phyloP scores from a whole-genome alignment of 2,329 filamentous ascomycete genomes.

The Fusarium xylarioides region DNA sequence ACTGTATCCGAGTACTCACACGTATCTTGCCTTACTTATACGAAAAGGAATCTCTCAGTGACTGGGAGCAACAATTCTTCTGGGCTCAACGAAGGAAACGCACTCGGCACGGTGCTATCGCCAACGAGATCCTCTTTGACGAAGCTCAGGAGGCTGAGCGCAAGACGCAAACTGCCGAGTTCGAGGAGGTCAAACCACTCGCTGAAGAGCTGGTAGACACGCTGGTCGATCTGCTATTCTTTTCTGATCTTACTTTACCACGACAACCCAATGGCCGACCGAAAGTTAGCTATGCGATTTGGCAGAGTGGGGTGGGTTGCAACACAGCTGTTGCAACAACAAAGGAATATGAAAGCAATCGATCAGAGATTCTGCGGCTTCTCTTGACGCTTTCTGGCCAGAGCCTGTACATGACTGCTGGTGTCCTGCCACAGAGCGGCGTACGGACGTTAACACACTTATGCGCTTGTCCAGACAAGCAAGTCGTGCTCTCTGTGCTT shows the following conservation, averaged over 20 bases:
- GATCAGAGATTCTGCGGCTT: slow-evolving; percentile 87
- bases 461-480: slow-evolving; percentile 87
- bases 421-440: slow-evolving; percentile 80
- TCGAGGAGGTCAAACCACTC: slow-evolving; percentile 84
- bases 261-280: slow-evolving; percentile 73
- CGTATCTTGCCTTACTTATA: slow-evolving; percentile 91
- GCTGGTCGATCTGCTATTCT: slow-evolving; percentile 89
- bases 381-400: slow-evolving; percentile 87
- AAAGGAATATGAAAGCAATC: slow-evolving; percentile 92
- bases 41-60: slow-evolving; percentile 81
- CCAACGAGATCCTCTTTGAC: slow-evolving; percentile 85
- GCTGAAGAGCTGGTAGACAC: slow-evolving; percentile 94
- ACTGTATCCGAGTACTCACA: slow-evolving; percentile 92
- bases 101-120: slow-evolving; percentile 71
- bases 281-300: slow-evolving; percentile 93
- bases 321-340: slow-evolving; percentile 88
- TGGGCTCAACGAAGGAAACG: slow-evolving; percentile 81
- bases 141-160: slow-evolving; percentile 67
- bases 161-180: slow-evolving; percentile 66
- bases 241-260: slow-evolving; percentile 86
- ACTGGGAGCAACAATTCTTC: slow-evolving; percentile 94
- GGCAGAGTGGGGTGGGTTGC: slow-evolving; percentile 97
- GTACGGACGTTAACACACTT: slow-evolving; percentile 88
- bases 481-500: slow-evolving; percentile 86
- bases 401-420: slow-evolving; percentile 91